A percentile compares a stretch with the other conserved stretches of the same genome.
phyloP scores from a whole-genome alignment of 225 moss, liverwort and hornwort genomes.

The Thuidium tamariscinum region DNA sequence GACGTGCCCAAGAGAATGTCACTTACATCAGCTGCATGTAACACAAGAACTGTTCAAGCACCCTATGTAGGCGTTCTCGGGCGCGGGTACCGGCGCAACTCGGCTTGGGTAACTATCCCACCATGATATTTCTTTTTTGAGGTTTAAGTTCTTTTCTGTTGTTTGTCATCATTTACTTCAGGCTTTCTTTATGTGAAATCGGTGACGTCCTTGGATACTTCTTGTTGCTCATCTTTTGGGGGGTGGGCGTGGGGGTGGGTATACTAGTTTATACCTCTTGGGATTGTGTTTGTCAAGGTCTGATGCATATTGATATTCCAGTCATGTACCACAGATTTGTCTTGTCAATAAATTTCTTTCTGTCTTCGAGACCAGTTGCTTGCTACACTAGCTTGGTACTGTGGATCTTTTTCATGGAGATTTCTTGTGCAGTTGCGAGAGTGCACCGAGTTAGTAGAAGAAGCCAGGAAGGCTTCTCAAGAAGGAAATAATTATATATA shows the following conservation, averaged over 20 bases:
- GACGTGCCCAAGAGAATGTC: constrained; percentile 60
- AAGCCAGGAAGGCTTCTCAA: constrained; percentile 52
- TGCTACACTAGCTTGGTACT: constrained; percentile 3
- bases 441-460: constrained; percentile 79
- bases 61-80: constrained; percentile 28
- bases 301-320: background rate
- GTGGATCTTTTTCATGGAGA: background rate
- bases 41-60: constrained; percentile 26
- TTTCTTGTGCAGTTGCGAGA: constrained; percentile 60
- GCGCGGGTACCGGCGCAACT: constrained; percentile 60
- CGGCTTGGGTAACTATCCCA: constrained; percentile 61
- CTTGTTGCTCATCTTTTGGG: background rate
- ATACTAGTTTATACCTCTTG: background rate
- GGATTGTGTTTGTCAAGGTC: background rate
- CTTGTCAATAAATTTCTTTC: background rate
- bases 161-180: background rate
- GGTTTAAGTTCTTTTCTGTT: background rate
- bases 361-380: background rate
- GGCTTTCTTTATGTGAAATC: background rate
- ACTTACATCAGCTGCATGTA: constrained; percentile 35
- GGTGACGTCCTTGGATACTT: background rate
- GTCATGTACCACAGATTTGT: background rate
- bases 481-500: constrained; percentile 44
- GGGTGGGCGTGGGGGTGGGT: background rate
- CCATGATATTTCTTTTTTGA: background rate